Evolutionary conservation across 2,329 filamentous ascomycete species (phyloP), one percentile per base, ranked within the genome.

Genomic region (Sclerotinia subarctica): DNA sequence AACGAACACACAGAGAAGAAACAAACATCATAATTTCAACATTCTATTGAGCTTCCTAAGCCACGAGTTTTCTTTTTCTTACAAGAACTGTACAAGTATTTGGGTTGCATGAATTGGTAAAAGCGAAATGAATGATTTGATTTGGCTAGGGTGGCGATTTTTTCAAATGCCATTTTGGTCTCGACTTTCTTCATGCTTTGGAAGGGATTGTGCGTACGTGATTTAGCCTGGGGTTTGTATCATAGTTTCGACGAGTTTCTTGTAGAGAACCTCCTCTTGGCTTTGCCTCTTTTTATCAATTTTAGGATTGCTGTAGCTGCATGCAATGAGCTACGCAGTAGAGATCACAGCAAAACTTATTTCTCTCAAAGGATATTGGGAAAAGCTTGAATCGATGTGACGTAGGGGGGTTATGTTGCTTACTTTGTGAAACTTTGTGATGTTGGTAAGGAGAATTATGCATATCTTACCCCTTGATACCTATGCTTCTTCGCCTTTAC

Each of bases 101-200:
- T 75, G 71, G 73, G 74, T 67, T 75, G 73, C 72, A 74, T 75
- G 73, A 69, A 69, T 69, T 72, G 72, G 74, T 58, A 75, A 74
- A 74, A 74, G 72, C 74, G 73, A 69, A 66, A 71, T 69, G 70
- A 74, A 59, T 59, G 59, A 58, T 57, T 24, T 57, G 42, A 58
- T 63, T 73, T 69, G 70, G 71, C 69, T 73, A 70, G 67, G 70
- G 65, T 68, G 70, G 70, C 69, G 68, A 73, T 51, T 15, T 62
- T 62, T 56, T 35, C 24, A 3, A 29, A 29, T 65, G 26, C n/a
- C 63, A 57, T 54, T 65, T 65, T 58, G 53, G 53, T 44, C 49
- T 29, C 42, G 19, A 58, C 29, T 58, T 21, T 32, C 52, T 46
- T 58, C 52, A n/a, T 62, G n/a, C 32, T 49, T 51, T 62, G n/a